Evolutionary conservation across 495 filamentous ascomycete species (phyloP).

Genomic region (Xylaria longipes): DNA sequence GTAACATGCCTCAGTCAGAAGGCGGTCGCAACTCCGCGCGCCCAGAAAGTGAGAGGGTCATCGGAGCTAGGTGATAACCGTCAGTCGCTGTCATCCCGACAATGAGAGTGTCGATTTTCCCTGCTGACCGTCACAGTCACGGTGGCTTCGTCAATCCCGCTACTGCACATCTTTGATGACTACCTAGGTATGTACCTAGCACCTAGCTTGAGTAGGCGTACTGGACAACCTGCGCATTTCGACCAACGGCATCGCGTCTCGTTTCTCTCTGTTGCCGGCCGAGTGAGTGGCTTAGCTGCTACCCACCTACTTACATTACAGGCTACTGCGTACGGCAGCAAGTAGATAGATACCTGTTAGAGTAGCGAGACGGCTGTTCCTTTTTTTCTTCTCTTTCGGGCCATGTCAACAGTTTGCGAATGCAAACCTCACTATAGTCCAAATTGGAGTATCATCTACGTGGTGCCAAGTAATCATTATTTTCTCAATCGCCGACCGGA

Average conservation of each 20-base stretch:
- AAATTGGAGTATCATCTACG: not conserved
- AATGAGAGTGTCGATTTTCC: constrained; percentile 26
- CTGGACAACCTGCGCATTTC: constrained; percentile 11
- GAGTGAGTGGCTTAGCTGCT: constrained; percentile 19
- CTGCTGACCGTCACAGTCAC: constrained; percentile 31
- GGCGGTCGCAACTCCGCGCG: constrained; percentile 26
- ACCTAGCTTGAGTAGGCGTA: not conserved
- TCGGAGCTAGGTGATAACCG: constrained; percentile 33
- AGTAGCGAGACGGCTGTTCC: not conserved
- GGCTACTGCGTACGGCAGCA: not conserved
- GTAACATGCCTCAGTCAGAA: constrained; percentile 39
- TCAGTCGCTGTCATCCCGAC: constrained; percentile 22
- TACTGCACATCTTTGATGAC: constrained; percentile 26
- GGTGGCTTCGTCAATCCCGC: constrained; percentile 25
- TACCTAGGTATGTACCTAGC: not conserved
- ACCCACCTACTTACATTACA: not conserved
- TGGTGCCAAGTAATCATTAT: constrained; percentile 1
- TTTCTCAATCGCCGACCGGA: constrained; percentile 5
- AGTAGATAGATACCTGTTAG: constrained; percentile 3
- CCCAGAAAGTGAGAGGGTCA: constrained; percentile 34
- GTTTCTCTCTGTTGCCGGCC: not conserved
- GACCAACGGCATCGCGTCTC: constrained; percentile 16
- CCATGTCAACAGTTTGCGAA: constrained; percentile 25
- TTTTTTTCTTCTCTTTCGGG: constrained; percentile 10
- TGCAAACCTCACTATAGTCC: not conserved